Conservation (phyloP, 345 rosid genomes). For the Bretschneidera sinensis region DNA sequence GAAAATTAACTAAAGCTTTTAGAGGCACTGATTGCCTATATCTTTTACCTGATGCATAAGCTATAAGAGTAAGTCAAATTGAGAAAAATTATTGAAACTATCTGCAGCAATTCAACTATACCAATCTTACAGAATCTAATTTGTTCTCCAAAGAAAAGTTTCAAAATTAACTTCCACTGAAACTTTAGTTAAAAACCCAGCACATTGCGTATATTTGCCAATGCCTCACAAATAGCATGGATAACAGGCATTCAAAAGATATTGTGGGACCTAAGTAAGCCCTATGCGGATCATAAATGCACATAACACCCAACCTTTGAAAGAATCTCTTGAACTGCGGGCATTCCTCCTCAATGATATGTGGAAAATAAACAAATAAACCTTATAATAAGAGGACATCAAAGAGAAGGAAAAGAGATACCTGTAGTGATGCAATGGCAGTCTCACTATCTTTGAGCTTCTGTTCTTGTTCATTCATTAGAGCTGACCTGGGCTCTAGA, state of each 20-base stretch:
- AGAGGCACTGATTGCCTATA: not conserved
- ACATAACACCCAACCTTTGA: not conserved
- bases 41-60: not conserved
- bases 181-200: not conserved
- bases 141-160: not conserved
- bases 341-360: too few species aligned
- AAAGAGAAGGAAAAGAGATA: conserved; percentile 14
- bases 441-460: conserved; percentile 84
- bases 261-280: not conserved
- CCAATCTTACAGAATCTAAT: not conserved
- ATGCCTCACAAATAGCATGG: not conserved
- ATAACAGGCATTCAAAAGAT: not conserved
- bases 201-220: not conserved
- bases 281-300: not conserved
- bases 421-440: conserved; percentile 73
- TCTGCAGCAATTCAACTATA: not conserved
- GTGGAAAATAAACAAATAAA: too few species aligned
- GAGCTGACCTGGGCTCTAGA: conserved; percentile 64
- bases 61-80: not conserved
- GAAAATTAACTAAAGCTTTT: too few species aligned
- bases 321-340: too few species aligned
- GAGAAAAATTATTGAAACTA: not conserved
- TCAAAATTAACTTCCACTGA: too few species aligned
- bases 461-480: conserved; percentile 74
- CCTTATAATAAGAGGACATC: not conserved